phyloP scores from a whole-genome alignment of 257 asterid genomes.

The Salvia rosmarinus region DNA sequence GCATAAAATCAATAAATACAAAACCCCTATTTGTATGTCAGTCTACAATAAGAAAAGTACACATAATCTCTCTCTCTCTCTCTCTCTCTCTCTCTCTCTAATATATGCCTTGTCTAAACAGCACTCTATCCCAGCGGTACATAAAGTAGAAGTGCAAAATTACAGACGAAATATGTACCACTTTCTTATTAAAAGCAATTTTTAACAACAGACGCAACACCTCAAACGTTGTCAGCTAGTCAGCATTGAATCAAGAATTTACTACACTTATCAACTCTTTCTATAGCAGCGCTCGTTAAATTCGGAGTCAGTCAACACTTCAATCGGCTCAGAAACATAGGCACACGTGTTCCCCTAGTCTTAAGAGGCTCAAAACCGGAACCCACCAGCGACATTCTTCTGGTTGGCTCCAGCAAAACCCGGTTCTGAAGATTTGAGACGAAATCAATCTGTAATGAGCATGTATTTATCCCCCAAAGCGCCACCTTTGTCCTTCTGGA shows the following conservation, averaged over 20 bases:
- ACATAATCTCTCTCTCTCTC: neutral
- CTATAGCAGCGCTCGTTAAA: conserved; percentile 25
- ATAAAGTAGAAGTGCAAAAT: neutral
- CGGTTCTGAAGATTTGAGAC: neutral
- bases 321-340: conserved; percentile 13
- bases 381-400: conserved; percentile 13
- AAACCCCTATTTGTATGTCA: neutral
- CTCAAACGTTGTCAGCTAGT: conserved; percentile 24
- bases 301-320: conserved; percentile 11
- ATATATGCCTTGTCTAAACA: neutral
- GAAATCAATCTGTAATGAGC: conserved; percentile 57
- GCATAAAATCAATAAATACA: neutral
- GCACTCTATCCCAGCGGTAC: no score
- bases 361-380: conserved; percentile 18
- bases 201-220: conserved; percentile 28
- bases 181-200: conserved; percentile 29
- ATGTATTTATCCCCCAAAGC: conserved; percentile 84
- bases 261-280: conserved; percentile 37
- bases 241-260: conserved; percentile 21
- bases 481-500: conserved; percentile 98
- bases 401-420: conserved; percentile 3
- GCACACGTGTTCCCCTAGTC: conserved; percentile 15
- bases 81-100: neutral
- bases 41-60: neutral
- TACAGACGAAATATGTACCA: conserved; percentile 37